phyloP scores from a whole-genome alignment of 305 asterid genomes.

The Plantago lanceolata region DNA sequence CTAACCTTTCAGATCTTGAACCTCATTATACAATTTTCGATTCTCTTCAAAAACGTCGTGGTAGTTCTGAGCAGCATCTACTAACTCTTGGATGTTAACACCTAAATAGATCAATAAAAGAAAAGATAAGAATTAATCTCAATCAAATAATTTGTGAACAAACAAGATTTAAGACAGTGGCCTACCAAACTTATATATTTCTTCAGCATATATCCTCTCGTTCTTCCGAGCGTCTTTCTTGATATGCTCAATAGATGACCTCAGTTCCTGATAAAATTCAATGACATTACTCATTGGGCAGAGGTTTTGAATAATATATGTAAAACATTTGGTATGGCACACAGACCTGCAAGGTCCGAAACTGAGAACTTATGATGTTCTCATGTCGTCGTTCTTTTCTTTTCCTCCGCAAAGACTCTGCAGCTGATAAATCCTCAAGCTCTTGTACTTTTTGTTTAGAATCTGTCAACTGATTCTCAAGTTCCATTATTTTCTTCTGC shows the following conservation, averaged over 20 bases:
- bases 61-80: conserved; percentile 82
- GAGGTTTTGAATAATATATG: conserved; percentile 14
- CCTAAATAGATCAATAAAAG: conserved; percentile 38
- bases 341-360: conserved; percentile 61
- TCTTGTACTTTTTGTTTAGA: conserved; percentile 65
- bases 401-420: conserved; percentile 65
- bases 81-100: conserved; percentile 56
- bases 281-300: conserved; percentile 19
- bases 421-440: conserved; percentile 71
- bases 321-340: conserved; percentile 25
- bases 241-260: conserved; percentile 54
- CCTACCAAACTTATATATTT: conserved; percentile 62
- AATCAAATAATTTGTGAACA: conserved; percentile 16
- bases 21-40: conserved; percentile 83
- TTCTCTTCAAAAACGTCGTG: conserved; percentile 78
- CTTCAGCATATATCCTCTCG: conserved; percentile 50
- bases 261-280: conserved; percentile 52
- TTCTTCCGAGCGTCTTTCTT: conserved; percentile 67
- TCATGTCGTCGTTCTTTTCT: conserved; percentile 64
- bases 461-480: conserved; percentile 50
- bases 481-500: conserved; percentile 57
- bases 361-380: conserved; percentile 66
- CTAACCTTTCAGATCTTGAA: conserved; percentile 99
- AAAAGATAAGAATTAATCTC: conserved; percentile 16
- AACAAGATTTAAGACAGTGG: conserved; percentile 11